Evolutionary conservation across 225 moss, liverwort and hornwort species (phyloP), one percentile per base, ranked within the genome.

Genomic region (Bryum argenteum): DNA sequence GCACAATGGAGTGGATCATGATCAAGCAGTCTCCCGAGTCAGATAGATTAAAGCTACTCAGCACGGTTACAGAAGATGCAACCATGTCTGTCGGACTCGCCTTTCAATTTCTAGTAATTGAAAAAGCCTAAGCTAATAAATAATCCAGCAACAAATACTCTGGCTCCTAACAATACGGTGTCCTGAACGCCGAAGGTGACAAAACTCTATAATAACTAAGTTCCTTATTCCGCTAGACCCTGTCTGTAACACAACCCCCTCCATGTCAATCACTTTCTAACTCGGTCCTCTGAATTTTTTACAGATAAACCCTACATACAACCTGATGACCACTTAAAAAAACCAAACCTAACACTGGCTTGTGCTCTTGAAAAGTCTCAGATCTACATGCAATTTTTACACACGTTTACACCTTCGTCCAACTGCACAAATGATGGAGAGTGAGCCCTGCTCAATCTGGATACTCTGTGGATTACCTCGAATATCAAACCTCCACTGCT

Each of bases 231-330:
- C 58, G 37, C 45, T 65, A 66, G 39, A 60, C 42, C 22, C 69
- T 44, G 23, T 37, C 74, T 70, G 10, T 43, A 50, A 15, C 58
- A 52, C 53, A 74, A 51, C 21, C 21, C 67, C 64, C n/a, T 8
- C 37, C 22, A 45, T 38, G 61, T 69, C 22, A 8, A 13, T 44
- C 5, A 47, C 22, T 47, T 54, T 71, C 22, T 24, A 64, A 8
- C 55, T 50, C 45, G 47, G 54, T 42, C 61, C 67, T 67, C 72
- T 28, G 63, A 63, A 44, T 63, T 81, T 37, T 63, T 22, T 44
- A 81, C 81, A 72, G 77, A 43, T 51, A 42, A 52, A 67, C 56
- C 61, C 80, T 81, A 72, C 16, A 44, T 22, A n/a, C 10, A 72
- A 63, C 72, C 58, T 67, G 33, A 58, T n/a, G 38, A 43, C 24